Evolutionary conservation across 768 basidiomycete species (phyloP).

Genomic region (Lanmaoa rubissima): DNA sequence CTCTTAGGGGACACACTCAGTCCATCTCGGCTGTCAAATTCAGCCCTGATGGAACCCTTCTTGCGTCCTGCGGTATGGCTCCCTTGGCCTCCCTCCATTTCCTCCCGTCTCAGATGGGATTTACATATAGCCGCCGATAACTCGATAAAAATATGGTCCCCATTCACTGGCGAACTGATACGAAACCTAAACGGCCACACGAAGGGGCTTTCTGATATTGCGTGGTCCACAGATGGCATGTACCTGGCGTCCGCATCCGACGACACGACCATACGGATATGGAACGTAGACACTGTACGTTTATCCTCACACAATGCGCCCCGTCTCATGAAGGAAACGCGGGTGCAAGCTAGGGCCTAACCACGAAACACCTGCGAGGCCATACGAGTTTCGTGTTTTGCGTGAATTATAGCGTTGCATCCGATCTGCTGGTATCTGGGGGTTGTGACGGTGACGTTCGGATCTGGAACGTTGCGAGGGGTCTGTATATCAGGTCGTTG

Average conservation of each 20-base stretch:
- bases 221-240: conserved; percentile 82
- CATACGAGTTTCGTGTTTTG: conserved; percentile 91
- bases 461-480: conserved; percentile 87
- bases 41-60: conserved; percentile 78
- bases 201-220: conserved; percentile 82
- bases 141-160: conserved; percentile 79
- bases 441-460: conserved; percentile 90
- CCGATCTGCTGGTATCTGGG: conserved; percentile 88
- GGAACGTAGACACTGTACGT: conserved; percentile 80
- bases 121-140: conserved; percentile 67
- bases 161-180: conserved; percentile 73
- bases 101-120: not conserved
- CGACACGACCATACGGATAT: conserved; percentile 85
- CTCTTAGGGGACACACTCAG: conserved; percentile 72
- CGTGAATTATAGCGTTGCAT: conserved; percentile 85
- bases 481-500: conserved; percentile 36
- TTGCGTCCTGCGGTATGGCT: conserved; percentile 83
- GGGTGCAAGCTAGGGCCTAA: conserved; percentile 51
- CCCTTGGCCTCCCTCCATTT: not conserved
- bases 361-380: conserved; percentile 69
- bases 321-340: not conserved
- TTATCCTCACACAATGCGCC: conserved; percentile 4
- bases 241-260: conserved; percentile 91
- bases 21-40: conserved; percentile 90
- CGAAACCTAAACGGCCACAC: conserved; percentile 74